A percentile compares a stretch with the other conserved stretches of the same genome.
Evolutionary conservation across 1,139 yeast species (phyloP).

Genomic region (Hemisphaericaspora subhashii): DNA sequence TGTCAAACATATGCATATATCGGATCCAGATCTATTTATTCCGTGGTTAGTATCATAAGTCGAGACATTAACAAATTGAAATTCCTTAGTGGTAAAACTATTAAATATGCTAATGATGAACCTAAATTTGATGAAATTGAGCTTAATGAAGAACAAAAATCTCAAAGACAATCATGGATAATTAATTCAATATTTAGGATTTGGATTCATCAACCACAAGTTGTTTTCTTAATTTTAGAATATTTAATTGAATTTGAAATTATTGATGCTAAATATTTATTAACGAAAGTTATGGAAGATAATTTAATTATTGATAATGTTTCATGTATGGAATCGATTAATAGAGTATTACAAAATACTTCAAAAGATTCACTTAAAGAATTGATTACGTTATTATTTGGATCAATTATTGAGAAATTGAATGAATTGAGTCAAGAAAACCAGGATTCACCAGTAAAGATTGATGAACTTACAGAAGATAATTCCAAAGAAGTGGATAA

Average conservation of each 20-base stretch:
- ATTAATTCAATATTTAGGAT: slow-evolving; percentile 68
- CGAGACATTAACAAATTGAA: slow-evolving; percentile 55
- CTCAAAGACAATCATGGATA: slow-evolving; percentile 41
- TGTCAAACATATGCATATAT: slow-evolving; percentile 76
- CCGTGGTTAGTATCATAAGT: slow-evolving; percentile 70
- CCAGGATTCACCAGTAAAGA: slow-evolving; percentile 24
- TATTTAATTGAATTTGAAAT: slow-evolving; percentile 56
- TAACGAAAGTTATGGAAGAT: slow-evolving; percentile 42
- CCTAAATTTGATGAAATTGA: slow-evolving; percentile 38
- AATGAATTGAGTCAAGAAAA: slow-evolving; percentile 31
- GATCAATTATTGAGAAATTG: slow-evolving; percentile 37
- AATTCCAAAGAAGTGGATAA: slow-evolving; percentile 31
- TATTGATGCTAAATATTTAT: slow-evolving; percentile 40
- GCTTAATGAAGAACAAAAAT: slow-evolving; percentile 35
- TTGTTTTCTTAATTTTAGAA: slow-evolving; percentile 70
- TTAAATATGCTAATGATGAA: slow-evolving; percentile 29
- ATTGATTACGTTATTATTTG: slow-evolving; percentile 34
- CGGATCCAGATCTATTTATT: slow-evolving; percentile 88
- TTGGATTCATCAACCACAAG: slow-evolving; percentile 84
- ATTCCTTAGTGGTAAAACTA: slow-evolving; percentile 36
- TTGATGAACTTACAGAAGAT: slow-evolving; percentile 27
- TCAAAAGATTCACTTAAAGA: slow-evolving; percentile 18
- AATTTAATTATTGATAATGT: slow-evolving; percentile 44
- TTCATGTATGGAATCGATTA: slow-evolving; percentile 48
- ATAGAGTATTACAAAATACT: slow-evolving; percentile 29